A percentile compares a stretch with the other conserved stretches of the same genome.
These are phyloP conservation scores for Pezicula carpinea DNA, from an alignment of 2,329 filamentous ascomycete species.

Conservation along the genomic window DNA sequence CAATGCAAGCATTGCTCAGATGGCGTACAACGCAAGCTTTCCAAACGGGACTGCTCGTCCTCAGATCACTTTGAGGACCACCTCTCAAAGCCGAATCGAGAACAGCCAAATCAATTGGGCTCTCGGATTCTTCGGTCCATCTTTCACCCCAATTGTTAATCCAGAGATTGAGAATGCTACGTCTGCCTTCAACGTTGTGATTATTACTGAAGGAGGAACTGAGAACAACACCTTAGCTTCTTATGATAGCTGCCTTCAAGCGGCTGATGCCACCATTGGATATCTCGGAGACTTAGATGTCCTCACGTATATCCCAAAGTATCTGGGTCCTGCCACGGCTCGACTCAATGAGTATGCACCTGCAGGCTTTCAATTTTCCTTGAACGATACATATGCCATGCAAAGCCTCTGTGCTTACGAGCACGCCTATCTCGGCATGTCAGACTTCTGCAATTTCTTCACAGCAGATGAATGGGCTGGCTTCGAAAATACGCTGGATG, in stretches of 20 bases:
- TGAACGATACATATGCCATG: constrained; percentile 46
- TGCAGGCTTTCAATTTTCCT: constrained; percentile 40
- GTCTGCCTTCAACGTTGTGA: constrained; percentile 41
- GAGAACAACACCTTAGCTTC: constrained; percentile 50
- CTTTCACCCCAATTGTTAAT: constrained; percentile 33
- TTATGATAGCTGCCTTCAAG: constrained; percentile 44
- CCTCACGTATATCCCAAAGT: constrained; percentile 40
- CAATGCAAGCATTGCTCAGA: constrained; percentile 41
- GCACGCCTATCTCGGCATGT: constrained; percentile 41
- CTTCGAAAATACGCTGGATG: constrained; percentile 48
- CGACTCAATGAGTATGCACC: constrained; percentile 44
- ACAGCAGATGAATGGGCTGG: constrained; percentile 50
- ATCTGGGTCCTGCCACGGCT: constrained; percentile 38
- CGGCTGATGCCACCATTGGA: constrained; percentile 19
- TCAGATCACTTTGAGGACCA: constrained; percentile 48
- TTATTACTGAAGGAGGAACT: constrained; percentile 44
- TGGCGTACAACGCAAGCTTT: constrained; percentile 42
- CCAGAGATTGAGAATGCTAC: constrained; percentile 35
- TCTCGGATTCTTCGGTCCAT: constrained; percentile 47
- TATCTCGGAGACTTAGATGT: constrained; percentile 36
- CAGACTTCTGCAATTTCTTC: constrained; percentile 49
- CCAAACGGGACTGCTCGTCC: constrained; percentile 41
- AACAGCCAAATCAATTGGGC: constrained; percentile 51
- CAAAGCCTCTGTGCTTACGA: constrained; percentile 52
- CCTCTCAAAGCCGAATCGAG: constrained; percentile 47